Evolutionary conservation across 2,329 filamentous ascomycete genomes (phyloP).

Genomic region (Penicillium palitans): DNA sequence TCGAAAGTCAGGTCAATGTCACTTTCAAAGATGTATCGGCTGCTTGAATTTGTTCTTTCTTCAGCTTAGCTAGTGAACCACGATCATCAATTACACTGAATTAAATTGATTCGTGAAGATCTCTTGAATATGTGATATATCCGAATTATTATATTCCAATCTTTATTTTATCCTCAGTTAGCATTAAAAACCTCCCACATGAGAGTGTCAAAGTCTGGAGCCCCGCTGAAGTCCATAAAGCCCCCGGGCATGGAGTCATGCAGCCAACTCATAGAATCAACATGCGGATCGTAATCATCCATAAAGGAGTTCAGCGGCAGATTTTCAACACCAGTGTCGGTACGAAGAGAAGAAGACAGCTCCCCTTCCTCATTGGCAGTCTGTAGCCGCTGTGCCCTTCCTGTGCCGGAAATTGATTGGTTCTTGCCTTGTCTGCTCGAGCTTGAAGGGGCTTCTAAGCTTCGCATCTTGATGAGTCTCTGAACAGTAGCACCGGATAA

Average conservation of each 20-base stretch:
- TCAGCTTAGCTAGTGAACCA: not conserved
- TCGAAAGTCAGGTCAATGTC: slow-evolving; percentile 10
- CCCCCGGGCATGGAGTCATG: slow-evolving; percentile 27
- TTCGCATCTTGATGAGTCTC: slow-evolving; percentile 21
- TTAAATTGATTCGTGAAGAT: not conserved
- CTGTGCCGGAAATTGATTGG: not conserved
- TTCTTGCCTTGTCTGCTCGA: not conserved
- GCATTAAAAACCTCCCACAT: slow-evolving; percentile 32
- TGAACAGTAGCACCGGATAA: slow-evolving; percentile 31
- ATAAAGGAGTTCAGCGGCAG: slow-evolving; percentile 19
- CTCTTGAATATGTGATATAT: not conserved
- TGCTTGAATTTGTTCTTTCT: not conserved
- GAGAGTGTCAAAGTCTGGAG: slow-evolving; percentile 32
- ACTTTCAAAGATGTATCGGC: not conserved
- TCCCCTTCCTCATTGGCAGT: not conserved
- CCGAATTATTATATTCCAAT: not conserved
- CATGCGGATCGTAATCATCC: slow-evolving; percentile 12
- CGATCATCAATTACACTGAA: not conserved
- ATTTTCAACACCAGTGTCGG: slow-evolving; percentile 11
- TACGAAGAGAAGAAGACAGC: not conserved
- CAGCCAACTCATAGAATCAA: slow-evolving; percentile 22
- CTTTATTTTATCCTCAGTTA: not conserved
- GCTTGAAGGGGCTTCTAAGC: slow-evolving; percentile 20
- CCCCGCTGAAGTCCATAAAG: slow-evolving; percentile 28
- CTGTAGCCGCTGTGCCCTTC: not conserved